Conservation (phyloP, 768 basidiomycete species). For the Stropharia rugosoannulata region DNA sequence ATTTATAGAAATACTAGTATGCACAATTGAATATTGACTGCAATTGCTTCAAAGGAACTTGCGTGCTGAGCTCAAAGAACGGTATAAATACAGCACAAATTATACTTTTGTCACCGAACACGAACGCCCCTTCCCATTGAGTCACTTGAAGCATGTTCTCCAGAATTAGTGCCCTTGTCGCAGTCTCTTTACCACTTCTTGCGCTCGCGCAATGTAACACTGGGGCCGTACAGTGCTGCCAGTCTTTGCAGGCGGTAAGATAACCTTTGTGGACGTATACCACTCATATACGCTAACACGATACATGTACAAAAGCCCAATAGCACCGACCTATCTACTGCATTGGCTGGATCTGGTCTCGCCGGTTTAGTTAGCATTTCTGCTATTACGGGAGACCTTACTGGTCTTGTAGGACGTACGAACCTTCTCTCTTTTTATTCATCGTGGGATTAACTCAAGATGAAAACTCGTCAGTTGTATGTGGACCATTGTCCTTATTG, state of each 20-base stretch:
- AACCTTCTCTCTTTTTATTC: background rate
- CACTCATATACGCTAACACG: too few relatives aligned
- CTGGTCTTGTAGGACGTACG: slow-evolving; percentile 4
- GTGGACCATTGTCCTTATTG: slow-evolving; percentile 14
- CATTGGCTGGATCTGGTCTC: slow-evolving; percentile 9
- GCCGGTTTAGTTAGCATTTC: slow-evolving; percentile 7
- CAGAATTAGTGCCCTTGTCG: slow-evolving; percentile 1
- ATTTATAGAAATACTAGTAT: too few relatives aligned
- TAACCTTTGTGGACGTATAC: background rate
- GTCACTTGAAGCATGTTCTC: background rate
- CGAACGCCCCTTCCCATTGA: background rate
- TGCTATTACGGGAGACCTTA: slow-evolving; percentile 8
- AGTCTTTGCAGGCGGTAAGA: background rate
- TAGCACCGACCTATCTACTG: slow-evolving; percentile 1
- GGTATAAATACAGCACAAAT: too few relatives aligned
- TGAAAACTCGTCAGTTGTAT: slow-evolving; percentile 7
- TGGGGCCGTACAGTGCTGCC: slow-evolving; percentile 11
- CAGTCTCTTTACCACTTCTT: slow-evolving; percentile 8
- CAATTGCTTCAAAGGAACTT: too few relatives aligned
- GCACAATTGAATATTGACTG: too few relatives aligned
- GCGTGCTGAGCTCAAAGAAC: too few relatives aligned
- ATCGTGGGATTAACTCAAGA: too few relatives aligned
- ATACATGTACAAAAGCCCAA: background rate
- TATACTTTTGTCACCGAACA: too few relatives aligned
- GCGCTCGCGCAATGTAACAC: slow-evolving; percentile 11